Conservation (phyloP, 1,284 basidiomycete species). For the Heterobasidion parviporum region DNA sequence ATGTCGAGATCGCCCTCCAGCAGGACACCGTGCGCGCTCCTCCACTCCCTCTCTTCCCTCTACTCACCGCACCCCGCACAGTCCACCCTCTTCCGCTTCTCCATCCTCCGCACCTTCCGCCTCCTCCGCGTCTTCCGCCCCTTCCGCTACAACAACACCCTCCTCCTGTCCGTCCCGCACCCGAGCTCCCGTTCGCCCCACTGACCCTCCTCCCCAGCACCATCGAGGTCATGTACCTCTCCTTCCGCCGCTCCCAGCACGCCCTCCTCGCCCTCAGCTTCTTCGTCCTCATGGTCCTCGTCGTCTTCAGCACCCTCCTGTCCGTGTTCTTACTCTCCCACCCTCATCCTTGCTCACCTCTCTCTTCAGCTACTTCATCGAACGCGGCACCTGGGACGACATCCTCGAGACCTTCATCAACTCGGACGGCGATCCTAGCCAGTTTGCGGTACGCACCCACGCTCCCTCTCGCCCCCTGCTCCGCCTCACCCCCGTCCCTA, state of each 20-base stretch:
- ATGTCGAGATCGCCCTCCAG: conserved; percentile 74
- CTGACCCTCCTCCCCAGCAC: conserved; percentile 38
- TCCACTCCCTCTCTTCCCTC: not conserved
- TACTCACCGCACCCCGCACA: conserved; percentile 1
- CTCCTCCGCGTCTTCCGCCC: conserved; percentile 81
- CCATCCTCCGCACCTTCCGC: conserved; percentile 77
- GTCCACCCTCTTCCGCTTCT: conserved; percentile 83
- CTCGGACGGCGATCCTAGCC: conserved; percentile 72
- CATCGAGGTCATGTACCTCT: conserved; percentile 89
- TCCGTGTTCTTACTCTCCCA: conserved; percentile 25
- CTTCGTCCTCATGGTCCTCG: conserved; percentile 81
- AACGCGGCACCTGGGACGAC: conserved; percentile 82
- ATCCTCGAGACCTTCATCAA: conserved; percentile 75
- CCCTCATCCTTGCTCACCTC: not conserved
- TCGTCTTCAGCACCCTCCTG: conserved; percentile 82
- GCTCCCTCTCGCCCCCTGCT: not conserved
- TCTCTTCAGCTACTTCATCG: conserved; percentile 67
- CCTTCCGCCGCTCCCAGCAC: conserved; percentile 79
- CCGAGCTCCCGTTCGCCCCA: not conserved
- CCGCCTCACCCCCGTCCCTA: conserved; percentile 19
- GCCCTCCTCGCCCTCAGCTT: conserved; percentile 81
- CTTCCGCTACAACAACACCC: conserved; percentile 76
- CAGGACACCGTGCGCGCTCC: conserved; percentile 68
- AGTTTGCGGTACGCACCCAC: conserved; percentile 48
- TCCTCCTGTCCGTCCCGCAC: conserved; percentile 53